Conservation (phyloP, 2,329 filamentous ascomycete species). For the Exophiala sideris region DNA sequence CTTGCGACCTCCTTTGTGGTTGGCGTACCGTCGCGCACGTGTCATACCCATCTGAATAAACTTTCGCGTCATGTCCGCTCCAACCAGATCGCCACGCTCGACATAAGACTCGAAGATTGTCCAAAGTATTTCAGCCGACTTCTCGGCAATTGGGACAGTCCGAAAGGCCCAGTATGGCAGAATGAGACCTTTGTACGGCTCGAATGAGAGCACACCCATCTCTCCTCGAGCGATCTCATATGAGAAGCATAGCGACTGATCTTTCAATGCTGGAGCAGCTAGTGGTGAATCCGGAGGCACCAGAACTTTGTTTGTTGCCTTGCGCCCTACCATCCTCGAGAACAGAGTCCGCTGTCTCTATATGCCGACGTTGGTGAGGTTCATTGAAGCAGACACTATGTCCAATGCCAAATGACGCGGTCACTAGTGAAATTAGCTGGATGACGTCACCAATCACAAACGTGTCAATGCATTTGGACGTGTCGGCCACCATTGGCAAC, state of each 20-base stretch:
- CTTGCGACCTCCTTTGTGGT: slow-evolving; percentile 55
- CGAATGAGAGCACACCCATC: slow-evolving; percentile 59
- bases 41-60: slow-evolving; percentile 67
- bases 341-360: neutral
- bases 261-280: slow-evolving; percentile 23
- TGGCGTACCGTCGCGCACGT: slow-evolving; percentile 57
- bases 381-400: too few species aligned
- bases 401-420: too few species aligned
- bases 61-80: slow-evolving; percentile 63
- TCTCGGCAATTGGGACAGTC: slow-evolving; percentile 49
- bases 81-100: slow-evolving; percentile 55
- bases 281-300: slow-evolving; percentile 19
- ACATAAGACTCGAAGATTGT: slow-evolving; percentile 52
- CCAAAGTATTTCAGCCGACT: slow-evolving; percentile 50
- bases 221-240: slow-evolving; percentile 61
- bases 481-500: neutral
- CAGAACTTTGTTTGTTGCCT: slow-evolving; percentile 18
- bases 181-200: slow-evolving; percentile 61
- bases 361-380: too few species aligned
- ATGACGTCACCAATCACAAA: neutral
- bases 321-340: slow-evolving; percentile 10
- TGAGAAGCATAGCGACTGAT: slow-evolving; percentile 26
- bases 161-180: slow-evolving; percentile 61
- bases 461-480: neutral
- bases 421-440: too few species aligned